Conservation (phyloP, 306 rosid species). For the Parietaria judaica region DNA sequence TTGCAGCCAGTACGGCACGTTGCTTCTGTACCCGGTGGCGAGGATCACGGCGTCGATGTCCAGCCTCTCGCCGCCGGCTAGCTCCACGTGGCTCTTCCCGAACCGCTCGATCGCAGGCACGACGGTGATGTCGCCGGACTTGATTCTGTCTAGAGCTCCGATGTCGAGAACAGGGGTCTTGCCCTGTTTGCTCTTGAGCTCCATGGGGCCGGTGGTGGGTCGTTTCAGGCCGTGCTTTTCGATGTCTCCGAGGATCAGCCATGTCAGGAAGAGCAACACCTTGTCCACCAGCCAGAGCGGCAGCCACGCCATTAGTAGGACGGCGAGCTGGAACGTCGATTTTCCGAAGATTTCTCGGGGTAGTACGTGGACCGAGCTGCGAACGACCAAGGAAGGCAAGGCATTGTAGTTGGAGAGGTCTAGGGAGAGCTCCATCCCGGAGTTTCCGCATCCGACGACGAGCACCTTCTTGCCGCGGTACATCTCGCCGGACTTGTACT, state of each 20-base stretch:
- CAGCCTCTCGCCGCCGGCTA: slow-evolving; percentile 43
- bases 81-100: slow-evolving; percentile 31
- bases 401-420: slow-evolving; percentile 86
- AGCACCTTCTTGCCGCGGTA: slow-evolving; percentile 75
- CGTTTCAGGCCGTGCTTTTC: slow-evolving; percentile 66
- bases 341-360: slow-evolving; percentile 68
- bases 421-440: slow-evolving; percentile 93
- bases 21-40: slow-evolving; percentile 93
- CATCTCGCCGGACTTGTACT: slow-evolving; percentile 72
- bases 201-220: slow-evolving; percentile 66
- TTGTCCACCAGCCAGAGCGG: slow-evolving; percentile 82
- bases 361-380: slow-evolving; percentile 86
- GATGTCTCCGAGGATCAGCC: slow-evolving; percentile 57
- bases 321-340: slow-evolving; percentile 77
- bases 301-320: slow-evolving; percentile 63
- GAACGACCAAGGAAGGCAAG: slow-evolving; percentile 66
- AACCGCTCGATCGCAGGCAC: slow-evolving; percentile 69
- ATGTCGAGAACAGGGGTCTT: slow-evolving; percentile 94
- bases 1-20: slow-evolving; percentile 96
- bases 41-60: slow-evolving; percentile 58
- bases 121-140: slow-evolving; percentile 65
- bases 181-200: slow-evolving; percentile 61
- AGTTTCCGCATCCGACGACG: slow-evolving; percentile 89
- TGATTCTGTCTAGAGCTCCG: slow-evolving; percentile 67
- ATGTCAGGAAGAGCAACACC: slow-evolving; percentile 47